phyloP scores from a whole-genome alignment of 2,329 filamentous ascomycete species.

The Cryphonectria naterciae region DNA sequence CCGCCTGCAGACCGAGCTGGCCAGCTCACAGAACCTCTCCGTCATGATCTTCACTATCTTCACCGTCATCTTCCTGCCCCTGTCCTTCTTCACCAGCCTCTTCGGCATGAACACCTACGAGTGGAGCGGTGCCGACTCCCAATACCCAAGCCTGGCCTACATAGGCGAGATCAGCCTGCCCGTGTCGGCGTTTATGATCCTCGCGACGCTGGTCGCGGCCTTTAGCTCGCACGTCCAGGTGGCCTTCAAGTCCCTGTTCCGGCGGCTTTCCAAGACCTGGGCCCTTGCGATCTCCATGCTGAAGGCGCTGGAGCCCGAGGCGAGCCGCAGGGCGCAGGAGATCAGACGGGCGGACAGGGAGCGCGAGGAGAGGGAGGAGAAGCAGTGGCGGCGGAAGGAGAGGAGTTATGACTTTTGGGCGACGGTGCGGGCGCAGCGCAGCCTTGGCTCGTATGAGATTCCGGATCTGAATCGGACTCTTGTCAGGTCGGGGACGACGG shows the following conservation, averaged over 20 bases:
- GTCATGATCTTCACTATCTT: constrained; percentile 70
- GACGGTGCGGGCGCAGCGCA: constrained; percentile 39
- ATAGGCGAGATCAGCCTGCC: constrained; percentile 56
- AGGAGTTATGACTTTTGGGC: constrained; percentile 47
- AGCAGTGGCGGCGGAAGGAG: constrained; percentile 35
- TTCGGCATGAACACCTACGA: constrained; percentile 69
- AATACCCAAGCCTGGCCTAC: constrained; percentile 47
- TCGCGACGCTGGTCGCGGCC: constrained; percentile 55
- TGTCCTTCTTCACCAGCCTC: constrained; percentile 67
- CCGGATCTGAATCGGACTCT: constrained; percentile 42
- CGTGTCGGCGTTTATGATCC: constrained; percentile 52
- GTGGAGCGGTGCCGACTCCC: constrained; percentile 52
- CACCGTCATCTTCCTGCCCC: constrained; percentile 65
- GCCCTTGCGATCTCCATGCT: constrained; percentile 18
- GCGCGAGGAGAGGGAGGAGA: constrained; percentile 33
- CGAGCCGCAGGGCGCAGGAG: constrained; percentile 29
- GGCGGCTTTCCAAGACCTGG: constrained; percentile 1
- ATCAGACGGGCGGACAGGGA: constrained; percentile 29
- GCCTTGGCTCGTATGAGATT: constrained; percentile 40
- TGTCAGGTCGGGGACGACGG: constrained; percentile 17
- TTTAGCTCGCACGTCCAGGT: constrained; percentile 55
- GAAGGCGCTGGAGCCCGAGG: constrained; percentile 36
- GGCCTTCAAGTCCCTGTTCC: constrained; percentile 33
- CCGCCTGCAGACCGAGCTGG: constrained; percentile 64
- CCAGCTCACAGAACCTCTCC: constrained; percentile 63